phyloP scores from a whole-genome alignment of 768 basidiomycete species.

The Mycena haematopus region DNA sequence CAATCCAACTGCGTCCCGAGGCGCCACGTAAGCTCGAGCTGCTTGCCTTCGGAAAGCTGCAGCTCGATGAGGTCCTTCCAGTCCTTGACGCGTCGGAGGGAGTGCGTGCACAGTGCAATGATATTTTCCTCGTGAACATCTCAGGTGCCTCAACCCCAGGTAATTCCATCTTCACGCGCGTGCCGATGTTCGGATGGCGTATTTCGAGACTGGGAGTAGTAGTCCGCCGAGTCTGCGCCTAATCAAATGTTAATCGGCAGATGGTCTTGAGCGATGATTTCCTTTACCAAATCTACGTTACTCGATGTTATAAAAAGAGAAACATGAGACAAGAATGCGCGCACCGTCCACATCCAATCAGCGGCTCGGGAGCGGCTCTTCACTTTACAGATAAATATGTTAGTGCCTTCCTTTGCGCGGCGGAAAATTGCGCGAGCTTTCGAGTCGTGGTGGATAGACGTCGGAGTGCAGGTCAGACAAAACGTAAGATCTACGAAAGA shows the following conservation, averaged over 20 bases:
- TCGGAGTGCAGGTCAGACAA: slow-evolving; percentile 72
- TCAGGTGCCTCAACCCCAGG: slow-evolving; percentile 58
- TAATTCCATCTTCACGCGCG: slow-evolving; percentile 72
- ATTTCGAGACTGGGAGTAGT: slow-evolving; percentile 72
- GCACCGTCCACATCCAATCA: slow-evolving; percentile 92
- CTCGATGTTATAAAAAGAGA: slow-evolving; percentile 11
- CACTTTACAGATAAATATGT: slow-evolving; percentile 86
- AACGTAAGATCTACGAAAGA: slow-evolving; percentile 88
- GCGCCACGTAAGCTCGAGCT: slow-evolving; percentile 82
- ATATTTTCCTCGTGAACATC: slow-evolving; percentile 68
- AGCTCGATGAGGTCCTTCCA: slow-evolving; percentile 68
- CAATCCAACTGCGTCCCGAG: slow-evolving; percentile 79
- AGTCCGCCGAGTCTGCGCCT: slow-evolving; percentile 79
- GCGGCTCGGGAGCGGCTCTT: slow-evolving; percentile 79
- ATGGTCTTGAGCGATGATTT: not conserved
- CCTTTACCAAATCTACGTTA: slow-evolving; percentile 27
- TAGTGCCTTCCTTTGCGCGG: slow-evolving; percentile 67
- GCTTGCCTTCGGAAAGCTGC: slow-evolving; percentile 58
- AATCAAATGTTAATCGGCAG: slow-evolving; percentile 1
- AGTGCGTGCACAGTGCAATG: slow-evolving; percentile 63
- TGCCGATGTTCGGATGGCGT: slow-evolving; percentile 68
- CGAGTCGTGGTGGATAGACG: slow-evolving; percentile 46
- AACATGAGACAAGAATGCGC: slow-evolving; percentile 42
- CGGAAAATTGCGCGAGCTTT: slow-evolving; percentile 57
- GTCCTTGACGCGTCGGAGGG: slow-evolving; percentile 60